Evolutionary conservation across 2,329 filamentous ascomycete species (phyloP).

Genomic region (Nemania bipapillata): DNA sequence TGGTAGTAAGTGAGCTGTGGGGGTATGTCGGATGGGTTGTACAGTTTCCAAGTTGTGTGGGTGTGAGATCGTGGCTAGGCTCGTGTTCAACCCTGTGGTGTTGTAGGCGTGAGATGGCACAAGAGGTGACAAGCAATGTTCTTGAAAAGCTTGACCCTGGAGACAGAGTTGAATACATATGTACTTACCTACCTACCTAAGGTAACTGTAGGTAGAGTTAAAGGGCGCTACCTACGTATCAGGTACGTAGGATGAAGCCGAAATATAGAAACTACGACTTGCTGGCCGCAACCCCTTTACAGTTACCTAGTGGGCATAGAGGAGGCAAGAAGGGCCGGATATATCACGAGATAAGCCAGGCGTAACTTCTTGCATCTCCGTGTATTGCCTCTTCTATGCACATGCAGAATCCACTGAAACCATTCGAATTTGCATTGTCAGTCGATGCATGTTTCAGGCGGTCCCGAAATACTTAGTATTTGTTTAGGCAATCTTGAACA

Average conservation of each 20-base stretch:
- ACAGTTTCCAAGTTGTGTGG: slow-evolving; percentile 14
- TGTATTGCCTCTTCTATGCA: too few species aligned
- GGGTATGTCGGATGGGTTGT: slow-evolving; percentile 7
- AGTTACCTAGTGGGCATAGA: background rate
- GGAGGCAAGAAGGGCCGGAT: background rate
- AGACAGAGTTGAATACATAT: background rate
- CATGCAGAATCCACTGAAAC: background rate
- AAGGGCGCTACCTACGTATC: too few species aligned
- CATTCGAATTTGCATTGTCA: background rate
- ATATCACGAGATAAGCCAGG: background rate
- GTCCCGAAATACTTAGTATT: background rate
- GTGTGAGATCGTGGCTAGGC: slow-evolving; percentile 1
- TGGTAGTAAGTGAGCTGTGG: background rate
- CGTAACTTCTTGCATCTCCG: slow-evolving; percentile 13
- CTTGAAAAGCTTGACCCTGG: background rate
- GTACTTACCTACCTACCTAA: too few species aligned
- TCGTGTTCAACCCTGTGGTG: background rate
- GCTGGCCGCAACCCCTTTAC: background rate
- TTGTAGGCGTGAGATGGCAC: background rate
- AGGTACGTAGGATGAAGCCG: background rate
- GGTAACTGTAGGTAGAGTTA: too few species aligned
- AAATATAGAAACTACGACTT: slow-evolving; percentile 14
- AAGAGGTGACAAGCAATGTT: slow-evolving; percentile 3
- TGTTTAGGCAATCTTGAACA: background rate
- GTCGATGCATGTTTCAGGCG: background rate